These are phyloP conservation scores for Echeveria elegans DNA, from an alignment of 164 flowering plant genomes.

Conservation along the genomic window DNA sequence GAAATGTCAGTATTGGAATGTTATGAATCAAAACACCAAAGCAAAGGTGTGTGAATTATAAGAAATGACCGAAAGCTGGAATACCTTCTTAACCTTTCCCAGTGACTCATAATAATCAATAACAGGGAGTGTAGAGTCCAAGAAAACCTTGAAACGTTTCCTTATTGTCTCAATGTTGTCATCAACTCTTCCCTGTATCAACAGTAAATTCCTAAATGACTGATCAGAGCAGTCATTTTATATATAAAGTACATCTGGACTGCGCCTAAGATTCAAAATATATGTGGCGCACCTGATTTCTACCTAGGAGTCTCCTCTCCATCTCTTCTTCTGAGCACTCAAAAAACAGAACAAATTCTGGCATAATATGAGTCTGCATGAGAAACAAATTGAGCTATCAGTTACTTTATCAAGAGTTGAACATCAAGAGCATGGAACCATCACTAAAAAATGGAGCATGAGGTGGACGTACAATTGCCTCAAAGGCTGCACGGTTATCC, in stretches of 20 bases:
- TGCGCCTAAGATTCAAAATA: background rate
- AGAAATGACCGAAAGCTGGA: background rate
- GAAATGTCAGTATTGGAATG: background rate
- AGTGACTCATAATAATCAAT: constrained; percentile 3
- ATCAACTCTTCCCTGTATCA: constrained; percentile 73
- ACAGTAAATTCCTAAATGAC: background rate
- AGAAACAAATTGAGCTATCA: constrained; percentile 5
- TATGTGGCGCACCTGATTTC: constrained; percentile 60
- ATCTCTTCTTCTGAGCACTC: constrained; percentile 88
- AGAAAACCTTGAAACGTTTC: constrained; percentile 41
- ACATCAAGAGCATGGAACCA: background rate
- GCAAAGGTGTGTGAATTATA: background rate
- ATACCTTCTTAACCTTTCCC: constrained; percentile 8
- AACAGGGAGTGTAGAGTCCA: constrained; percentile 6
- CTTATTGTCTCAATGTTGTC: constrained; percentile 75
- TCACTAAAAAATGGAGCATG: background rate
- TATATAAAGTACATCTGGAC: background rate
- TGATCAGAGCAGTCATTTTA: background rate
- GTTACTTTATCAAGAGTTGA: background rate
- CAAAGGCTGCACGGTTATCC: constrained; percentile 8
- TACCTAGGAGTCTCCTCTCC: constrained; percentile 74
- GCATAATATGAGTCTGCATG: constrained; percentile 73
- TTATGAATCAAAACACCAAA: background rate
- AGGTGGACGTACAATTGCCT: constrained; percentile 3
- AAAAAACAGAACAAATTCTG: constrained; percentile 68